A percentile compares a stretch with the other conserved stretches of the same genome.
These are phyloP conservation scores for Salinomyces thailandicus DNA, from an alignment of 2,329 filamentous ascomycete species.

Conservation along the genomic window DNA sequence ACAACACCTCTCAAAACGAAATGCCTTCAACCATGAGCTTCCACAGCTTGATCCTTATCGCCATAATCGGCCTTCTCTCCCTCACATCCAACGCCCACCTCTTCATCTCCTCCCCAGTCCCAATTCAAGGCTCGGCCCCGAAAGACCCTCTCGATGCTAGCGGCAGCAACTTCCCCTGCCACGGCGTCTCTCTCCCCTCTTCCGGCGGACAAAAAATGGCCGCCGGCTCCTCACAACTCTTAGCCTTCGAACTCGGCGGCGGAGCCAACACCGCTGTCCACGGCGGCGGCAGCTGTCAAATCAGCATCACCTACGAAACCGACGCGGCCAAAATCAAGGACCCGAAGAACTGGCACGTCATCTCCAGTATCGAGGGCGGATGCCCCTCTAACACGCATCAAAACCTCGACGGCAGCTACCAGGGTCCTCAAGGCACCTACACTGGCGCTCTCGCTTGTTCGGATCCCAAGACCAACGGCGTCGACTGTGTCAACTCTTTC, in stretches of 20 bases:
- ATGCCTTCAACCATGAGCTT: slow-evolving; percentile 7
- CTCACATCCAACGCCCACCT: slow-evolving; percentile 63
- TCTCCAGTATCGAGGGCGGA: slow-evolving; percentile 77
- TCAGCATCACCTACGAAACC: slow-evolving; percentile 72
- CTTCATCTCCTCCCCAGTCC: slow-evolving; percentile 57
- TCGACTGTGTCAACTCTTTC: slow-evolving; percentile 35
- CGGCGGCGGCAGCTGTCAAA: slow-evolving; percentile 85
- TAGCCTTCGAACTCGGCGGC: slow-evolving; percentile 47
- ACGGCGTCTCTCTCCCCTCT: slow-evolving; percentile 31
- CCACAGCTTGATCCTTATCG: slow-evolving; percentile 34
- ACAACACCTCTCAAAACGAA: neutral
- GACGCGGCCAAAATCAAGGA: slow-evolving; percentile 46
- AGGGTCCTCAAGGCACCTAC: slow-evolving; percentile 18
- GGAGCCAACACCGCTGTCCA: slow-evolving; percentile 51
- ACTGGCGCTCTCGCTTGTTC: slow-evolving; percentile 8
- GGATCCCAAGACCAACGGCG: slow-evolving; percentile 7
- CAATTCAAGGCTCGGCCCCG: slow-evolving; percentile 39
- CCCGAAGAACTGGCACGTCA: slow-evolving; percentile 72
- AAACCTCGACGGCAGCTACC: slow-evolving; percentile 34
- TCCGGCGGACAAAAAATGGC: slow-evolving; percentile 46
- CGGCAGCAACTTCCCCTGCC: slow-evolving; percentile 75
- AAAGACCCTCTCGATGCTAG: slow-evolving; percentile 53
- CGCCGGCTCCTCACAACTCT: slow-evolving; percentile 50
- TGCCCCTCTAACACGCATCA: slow-evolving; percentile 57
- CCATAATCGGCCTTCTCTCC: slow-evolving; percentile 44